These are phyloP conservation scores for Pisolithus tinctorius DNA, from an alignment of 768 basidiomycete species.

Conservation along the genomic window DNA sequence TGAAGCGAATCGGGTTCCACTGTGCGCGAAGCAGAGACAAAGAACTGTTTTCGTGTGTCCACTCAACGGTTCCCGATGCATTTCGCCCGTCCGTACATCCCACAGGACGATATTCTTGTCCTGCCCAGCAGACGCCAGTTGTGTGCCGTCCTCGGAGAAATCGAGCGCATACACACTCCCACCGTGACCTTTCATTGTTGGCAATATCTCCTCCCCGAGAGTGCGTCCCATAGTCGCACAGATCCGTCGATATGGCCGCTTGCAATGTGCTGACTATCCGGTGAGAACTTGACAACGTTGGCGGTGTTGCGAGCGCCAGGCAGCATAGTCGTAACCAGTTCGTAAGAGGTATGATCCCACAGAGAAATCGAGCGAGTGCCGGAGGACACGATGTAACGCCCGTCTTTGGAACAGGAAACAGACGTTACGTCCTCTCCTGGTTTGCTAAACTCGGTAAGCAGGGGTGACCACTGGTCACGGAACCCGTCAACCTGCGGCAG, in stretches of 20 bases:
- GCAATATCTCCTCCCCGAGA: conserved; percentile 15
- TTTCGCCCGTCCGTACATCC: conserved; percentile 12
- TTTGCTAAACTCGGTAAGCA: conserved; percentile 23
- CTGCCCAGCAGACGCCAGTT: conserved; percentile 20
- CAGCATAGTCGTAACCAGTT: conserved; percentile 16
- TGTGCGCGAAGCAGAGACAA: conserved; percentile 25
- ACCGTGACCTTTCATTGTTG: conserved; percentile 13
- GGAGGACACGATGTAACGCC: conserved; percentile 23
- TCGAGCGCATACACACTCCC: conserved; percentile 19
- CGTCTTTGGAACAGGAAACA: conserved; percentile 22
- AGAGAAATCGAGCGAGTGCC: conserved; percentile 12
- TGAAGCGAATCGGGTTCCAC: conserved; percentile 20
- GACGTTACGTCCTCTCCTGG: conserved; percentile 10
- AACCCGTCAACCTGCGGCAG: conserved; percentile 21
- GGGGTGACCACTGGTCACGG: conserved; percentile 25
- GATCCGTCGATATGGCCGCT: conserved; percentile 18
- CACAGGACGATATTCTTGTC: conserved; percentile 23
- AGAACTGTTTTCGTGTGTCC: conserved; percentile 22
- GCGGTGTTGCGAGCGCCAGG: conserved; percentile 8
- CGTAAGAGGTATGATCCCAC: conserved; percentile 24
- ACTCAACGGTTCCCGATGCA: conserved; percentile 10
- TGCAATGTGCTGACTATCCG: conserved; percentile 18
- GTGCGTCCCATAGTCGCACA: conserved; percentile 21
- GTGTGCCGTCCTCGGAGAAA: conserved; percentile 23
- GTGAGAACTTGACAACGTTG: conserved; percentile 21